phyloP scores from a whole-genome alignment of 1,139 yeast genomes.

The Citeromyces hawaiiensis region DNA sequence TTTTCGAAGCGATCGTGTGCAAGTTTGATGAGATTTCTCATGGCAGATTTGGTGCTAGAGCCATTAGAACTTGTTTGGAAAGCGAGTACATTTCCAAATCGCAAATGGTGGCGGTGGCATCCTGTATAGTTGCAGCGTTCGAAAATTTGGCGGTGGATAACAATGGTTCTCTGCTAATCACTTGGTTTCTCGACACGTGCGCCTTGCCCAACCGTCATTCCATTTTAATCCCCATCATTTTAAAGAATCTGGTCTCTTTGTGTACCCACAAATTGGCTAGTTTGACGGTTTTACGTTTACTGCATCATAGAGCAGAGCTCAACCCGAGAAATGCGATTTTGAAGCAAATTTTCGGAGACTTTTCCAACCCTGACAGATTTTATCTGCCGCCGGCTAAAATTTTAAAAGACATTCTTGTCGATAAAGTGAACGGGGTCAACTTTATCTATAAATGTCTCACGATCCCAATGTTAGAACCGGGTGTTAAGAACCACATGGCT shows the following conservation, averaged over 20 bases:
- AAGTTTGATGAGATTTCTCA: conserved; percentile 74
- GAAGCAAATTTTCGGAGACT: conserved; percentile 48
- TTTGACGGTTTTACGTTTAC: conserved; percentile 65
- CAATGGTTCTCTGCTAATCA: conserved; percentile 79
- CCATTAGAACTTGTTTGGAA: conserved; percentile 86
- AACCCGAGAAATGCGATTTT: conserved; percentile 50
- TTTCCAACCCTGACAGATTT: conserved; percentile 4
- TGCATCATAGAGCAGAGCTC: conserved; percentile 56
- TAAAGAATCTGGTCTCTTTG: conserved; percentile 48
- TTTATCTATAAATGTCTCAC: conserved; percentile 70
- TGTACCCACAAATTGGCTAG: conserved; percentile 51
- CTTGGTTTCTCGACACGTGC: conserved; percentile 93
- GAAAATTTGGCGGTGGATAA: conserved; percentile 72
- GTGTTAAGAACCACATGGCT: conserved; percentile 43
- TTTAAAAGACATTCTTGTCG: conserved; percentile 41
- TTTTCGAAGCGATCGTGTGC: conserved; percentile 71
- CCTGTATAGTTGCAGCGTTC: conserved; percentile 66
- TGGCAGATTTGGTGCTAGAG: conserved; percentile 91
- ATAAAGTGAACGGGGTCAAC: conserved; percentile 66
- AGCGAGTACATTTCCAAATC: conserved; percentile 50
- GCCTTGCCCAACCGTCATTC: conserved; percentile 18
- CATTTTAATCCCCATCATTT: conserved; percentile 32
- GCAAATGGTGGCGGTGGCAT: conserved; percentile 66
- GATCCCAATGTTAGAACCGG: conserved; percentile 40
- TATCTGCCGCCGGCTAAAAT: conserved; percentile 17